A percentile compares a stretch with the other conserved stretches of the same genome.
These are phyloP conservation scores for Sonneratia alba DNA, from an alignment of 345 rosid genomes.

Conservation along the genomic window DNA sequence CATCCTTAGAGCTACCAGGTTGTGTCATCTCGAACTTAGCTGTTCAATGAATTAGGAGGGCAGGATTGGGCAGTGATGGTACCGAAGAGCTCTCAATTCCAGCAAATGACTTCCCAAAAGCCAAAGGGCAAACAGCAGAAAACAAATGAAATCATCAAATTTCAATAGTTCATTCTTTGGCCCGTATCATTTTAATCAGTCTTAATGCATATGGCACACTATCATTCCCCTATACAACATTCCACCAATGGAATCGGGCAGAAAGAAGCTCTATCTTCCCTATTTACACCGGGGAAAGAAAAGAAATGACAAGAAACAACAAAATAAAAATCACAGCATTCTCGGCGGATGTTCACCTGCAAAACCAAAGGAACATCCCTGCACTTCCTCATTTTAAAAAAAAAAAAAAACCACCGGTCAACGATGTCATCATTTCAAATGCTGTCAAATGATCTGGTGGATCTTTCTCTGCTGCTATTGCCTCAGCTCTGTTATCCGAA, in stretches of 20 bases:
- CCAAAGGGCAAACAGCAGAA: not conserved
- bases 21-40: too few species aligned
- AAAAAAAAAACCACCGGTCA: not conserved
- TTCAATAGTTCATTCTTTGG: not conserved
- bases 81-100: too few species aligned
- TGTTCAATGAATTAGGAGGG: too few species aligned
- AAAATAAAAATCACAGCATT: constrained; percentile 5
- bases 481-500: not conserved
- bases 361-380: constrained; percentile 13
- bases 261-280: not conserved
- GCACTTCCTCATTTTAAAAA: constrained; percentile 8
- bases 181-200: not conserved
- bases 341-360: constrained; percentile 11
- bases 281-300: constrained; percentile 7
- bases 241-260: not conserved
- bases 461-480: not conserved
- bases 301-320: not conserved
- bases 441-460: not conserved
- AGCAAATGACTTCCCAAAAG: too few species aligned
- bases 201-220: not conserved
- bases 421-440: not conserved
- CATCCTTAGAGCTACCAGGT: constrained; percentile 8
- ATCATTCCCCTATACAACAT: not conserved
- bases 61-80: too few species aligned
- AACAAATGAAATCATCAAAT: not conserved